Conservation (phyloP, 164 flowering plant genomes). For the Saururus chinensis region DNA sequence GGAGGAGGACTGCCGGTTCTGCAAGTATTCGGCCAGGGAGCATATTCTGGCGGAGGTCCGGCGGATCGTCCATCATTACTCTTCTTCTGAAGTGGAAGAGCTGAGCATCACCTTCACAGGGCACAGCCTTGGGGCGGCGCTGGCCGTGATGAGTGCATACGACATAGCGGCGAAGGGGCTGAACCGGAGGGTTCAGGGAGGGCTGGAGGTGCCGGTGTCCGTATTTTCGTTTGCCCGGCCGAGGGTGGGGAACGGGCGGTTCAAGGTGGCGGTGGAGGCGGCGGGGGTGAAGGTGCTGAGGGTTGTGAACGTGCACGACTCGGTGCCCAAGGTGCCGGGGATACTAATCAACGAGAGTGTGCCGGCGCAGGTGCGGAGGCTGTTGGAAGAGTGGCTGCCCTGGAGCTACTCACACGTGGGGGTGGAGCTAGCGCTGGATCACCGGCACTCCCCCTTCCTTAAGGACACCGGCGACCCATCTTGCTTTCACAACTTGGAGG, state of each 20-base stretch:
- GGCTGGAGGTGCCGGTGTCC: conserved; percentile 26
- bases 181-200: conserved; percentile 8
- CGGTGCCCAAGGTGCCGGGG: conserved; percentile 19
- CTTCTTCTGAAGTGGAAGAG: conserved; percentile 38
- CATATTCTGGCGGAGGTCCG: conserved; percentile 47
- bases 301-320: conserved; percentile 52
- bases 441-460: too few species aligned
- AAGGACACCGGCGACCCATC: too few species aligned
- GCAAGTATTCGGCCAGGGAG: too few species aligned
- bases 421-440: too few species aligned
- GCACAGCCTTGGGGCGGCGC: too few species aligned
- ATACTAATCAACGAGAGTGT: conserved; percentile 27
- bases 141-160: conserved; percentile 39
- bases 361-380: conserved; percentile 26
- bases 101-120: conserved; percentile 55
- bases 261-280: too few species aligned
- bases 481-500: too few species aligned
- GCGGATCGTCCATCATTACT: conserved; percentile 28
- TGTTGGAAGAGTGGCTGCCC: neutral
- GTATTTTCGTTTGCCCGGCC: conserved; percentile 29
- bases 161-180: conserved; percentile 26
- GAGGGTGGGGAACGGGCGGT: too few species aligned
- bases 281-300: too few species aligned
- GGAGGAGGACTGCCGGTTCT: conserved; percentile 50
- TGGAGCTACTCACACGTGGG: too few species aligned